These are phyloP conservation scores for Ogataea nakhonphanomensis DNA, from an alignment of 805 yeast species.

Conservation along the genomic window DNA sequence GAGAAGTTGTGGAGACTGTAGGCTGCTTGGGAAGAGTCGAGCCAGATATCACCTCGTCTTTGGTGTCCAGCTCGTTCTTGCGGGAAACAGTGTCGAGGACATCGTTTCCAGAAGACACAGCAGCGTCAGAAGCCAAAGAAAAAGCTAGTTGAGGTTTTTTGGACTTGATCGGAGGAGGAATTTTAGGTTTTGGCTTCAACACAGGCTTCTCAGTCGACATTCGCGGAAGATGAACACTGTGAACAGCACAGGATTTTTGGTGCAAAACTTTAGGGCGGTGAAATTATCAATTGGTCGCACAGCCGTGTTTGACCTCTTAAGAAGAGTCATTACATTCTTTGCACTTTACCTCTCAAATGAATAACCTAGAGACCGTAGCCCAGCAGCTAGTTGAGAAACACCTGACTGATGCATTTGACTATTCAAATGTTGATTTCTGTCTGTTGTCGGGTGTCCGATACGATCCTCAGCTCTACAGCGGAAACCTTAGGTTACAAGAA, in stretches of 20 bases:
- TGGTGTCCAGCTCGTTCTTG: not conserved
- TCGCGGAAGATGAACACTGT: not conserved
- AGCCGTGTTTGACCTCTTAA: conserved; percentile 10
- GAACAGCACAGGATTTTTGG: conserved; percentile 7
- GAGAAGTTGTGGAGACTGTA: not conserved
- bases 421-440: conserved; percentile 38
- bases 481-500: conserved; percentile 21
- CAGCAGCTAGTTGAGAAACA: conserved; percentile 7
- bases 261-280: conserved; percentile 4
- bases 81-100: too few relatives aligned
- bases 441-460: conserved; percentile 71
- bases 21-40: conserved; percentile 1
- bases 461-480: conserved; percentile 54
- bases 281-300: conserved; percentile 3
- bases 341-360: not conserved
- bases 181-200: conserved; percentile 33
- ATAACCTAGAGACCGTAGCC: conserved; percentile 7
- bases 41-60: not conserved
- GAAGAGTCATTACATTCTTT: conserved; percentile 1
- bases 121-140: not conserved
- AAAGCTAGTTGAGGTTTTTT: conserved; percentile 24
- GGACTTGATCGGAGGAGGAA: conserved; percentile 26
- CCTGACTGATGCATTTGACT: conserved; percentile 15
- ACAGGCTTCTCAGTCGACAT: conserved; percentile 30
- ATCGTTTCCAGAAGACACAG: not conserved